These are phyloP conservation scores for Tillandsia leiboldiana DNA, from an alignment of 176 grass and related monocot genomes.

Conservation along the genomic window DNA sequence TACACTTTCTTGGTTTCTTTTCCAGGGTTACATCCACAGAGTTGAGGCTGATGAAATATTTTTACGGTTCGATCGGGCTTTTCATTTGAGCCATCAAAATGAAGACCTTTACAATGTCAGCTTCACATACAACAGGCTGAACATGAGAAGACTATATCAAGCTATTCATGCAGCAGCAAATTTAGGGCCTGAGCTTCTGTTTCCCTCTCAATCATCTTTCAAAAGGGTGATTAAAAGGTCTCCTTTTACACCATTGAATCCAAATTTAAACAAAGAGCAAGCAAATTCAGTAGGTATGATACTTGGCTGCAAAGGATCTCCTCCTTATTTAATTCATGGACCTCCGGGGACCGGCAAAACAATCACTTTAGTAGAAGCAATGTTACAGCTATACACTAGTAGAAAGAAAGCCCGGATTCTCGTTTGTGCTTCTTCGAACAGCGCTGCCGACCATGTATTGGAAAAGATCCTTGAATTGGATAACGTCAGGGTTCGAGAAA, in stretches of 20 bases:
- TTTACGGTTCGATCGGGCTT: conserved; percentile 49
- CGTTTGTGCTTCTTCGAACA: conserved; percentile 87
- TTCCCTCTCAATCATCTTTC: conserved; percentile 34
- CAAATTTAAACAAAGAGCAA: conserved; percentile 66
- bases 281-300: conserved; percentile 60
- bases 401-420: conserved; percentile 54
- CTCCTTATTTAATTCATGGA: conserved; percentile 73
- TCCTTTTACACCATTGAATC: conserved; percentile 48
- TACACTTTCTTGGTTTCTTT: conserved; percentile 19
- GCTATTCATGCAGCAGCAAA: conserved; percentile 42
- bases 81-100: conserved; percentile 36
- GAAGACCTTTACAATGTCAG: conserved; percentile 48
- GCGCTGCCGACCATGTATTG: conserved; percentile 79
- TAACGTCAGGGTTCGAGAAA: conserved; percentile 34
- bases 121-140: conserved; percentile 88
- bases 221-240: conserved; percentile 27
- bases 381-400: conserved; percentile 63
- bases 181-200: conserved; percentile 42
- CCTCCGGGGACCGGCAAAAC: conserved; percentile 93
- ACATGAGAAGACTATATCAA: conserved; percentile 78
- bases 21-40: conserved; percentile 84
- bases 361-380: conserved; percentile 67
- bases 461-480: conserved; percentile 45
- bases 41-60: conserved; percentile 88
- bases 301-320: conserved; percentile 59